Evolutionary conservation across 495 filamentous ascomycete genomes (phyloP).

Genomic region (Penicillium steckii): DNA sequence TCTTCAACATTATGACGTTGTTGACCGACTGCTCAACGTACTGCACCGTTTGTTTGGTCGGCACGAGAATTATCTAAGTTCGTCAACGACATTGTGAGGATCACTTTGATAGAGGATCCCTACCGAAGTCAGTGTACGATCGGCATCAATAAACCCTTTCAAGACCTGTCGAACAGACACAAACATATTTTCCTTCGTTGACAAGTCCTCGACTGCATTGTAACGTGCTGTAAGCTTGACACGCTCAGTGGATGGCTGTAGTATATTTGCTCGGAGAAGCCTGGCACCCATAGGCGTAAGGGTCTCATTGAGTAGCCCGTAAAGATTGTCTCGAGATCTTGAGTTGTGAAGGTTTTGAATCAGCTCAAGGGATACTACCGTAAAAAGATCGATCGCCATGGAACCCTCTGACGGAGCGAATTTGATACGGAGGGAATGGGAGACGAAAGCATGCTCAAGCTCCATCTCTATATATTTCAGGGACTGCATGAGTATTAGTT

Average conservation of each 20-base stretch:
- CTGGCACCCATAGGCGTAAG: conserved; percentile 85
- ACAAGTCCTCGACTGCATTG: conserved; percentile 83
- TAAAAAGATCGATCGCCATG: conserved; percentile 91
- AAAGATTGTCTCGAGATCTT: conserved; percentile 76
- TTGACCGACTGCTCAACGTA: conserved; percentile 79
- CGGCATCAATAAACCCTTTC: conserved; percentile 63
- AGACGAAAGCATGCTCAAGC: conserved; percentile 61
- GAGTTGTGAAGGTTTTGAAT: conserved; percentile 80
- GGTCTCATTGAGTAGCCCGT: conserved; percentile 81
- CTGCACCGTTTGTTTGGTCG: conserved; percentile 61
- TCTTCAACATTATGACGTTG: conserved; percentile 83
- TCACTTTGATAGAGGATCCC: background rate
- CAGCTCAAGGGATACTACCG: conserved; percentile 80
- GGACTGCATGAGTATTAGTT: conserved; percentile 49
- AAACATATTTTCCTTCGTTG: conserved; percentile 85
- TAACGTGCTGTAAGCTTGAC: conserved; percentile 63
- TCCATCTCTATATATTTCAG: conserved; percentile 78
- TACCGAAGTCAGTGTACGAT: conserved; percentile 37
- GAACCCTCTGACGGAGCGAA: conserved; percentile 88
- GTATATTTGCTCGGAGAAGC: conserved; percentile 73
- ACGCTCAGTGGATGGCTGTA: conserved; percentile 82
- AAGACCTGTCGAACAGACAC: conserved; percentile 70
- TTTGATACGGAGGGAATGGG: conserved; percentile 78
- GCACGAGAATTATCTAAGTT: conserved; percentile 62
- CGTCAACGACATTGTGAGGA: conserved; percentile 21